Conservation (phyloP, 2,329 filamentous ascomycete species). For the Aspergillus versicolor region DNA sequence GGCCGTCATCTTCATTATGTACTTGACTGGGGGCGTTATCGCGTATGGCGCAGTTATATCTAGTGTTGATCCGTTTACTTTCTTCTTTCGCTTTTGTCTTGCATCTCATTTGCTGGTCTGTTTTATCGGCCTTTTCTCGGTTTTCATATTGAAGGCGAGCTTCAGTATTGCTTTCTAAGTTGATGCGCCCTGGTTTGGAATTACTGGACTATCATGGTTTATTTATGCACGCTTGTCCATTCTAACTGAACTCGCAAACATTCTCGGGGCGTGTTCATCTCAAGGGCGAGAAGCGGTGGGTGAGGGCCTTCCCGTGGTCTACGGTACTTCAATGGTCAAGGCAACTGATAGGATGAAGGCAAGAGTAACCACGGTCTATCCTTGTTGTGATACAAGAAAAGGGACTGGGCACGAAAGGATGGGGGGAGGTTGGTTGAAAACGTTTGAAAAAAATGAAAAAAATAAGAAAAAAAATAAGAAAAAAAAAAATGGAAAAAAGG, state of each 20-base stretch:
- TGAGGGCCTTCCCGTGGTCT: not conserved
- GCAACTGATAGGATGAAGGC: not conserved
- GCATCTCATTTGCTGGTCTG: not conserved
- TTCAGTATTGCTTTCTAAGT: not conserved
- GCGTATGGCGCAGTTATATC: constrained; percentile 3
- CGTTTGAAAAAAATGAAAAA: constrained; percentile 11
- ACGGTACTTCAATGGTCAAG: not conserved
- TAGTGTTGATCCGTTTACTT: not conserved
- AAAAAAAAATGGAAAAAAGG: constrained; percentile 7
- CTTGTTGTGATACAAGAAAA: constrained; percentile 1
- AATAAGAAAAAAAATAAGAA: not conserved
- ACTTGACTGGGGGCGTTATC: constrained; percentile 4
- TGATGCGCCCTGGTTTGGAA: not conserved
- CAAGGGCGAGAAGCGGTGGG: not conserved
- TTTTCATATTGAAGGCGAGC: not conserved
- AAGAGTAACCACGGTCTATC: not conserved
- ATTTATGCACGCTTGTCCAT: not conserved
- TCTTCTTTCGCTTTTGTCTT: not conserved
- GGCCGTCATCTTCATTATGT: not conserved
- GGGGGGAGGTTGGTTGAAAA: not conserved
- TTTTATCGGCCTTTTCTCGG: not conserved
- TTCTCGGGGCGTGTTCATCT: not conserved
- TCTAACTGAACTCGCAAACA: not conserved
- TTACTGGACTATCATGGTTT: not conserved
- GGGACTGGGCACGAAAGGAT: constrained; percentile 6